phyloP scores from a whole-genome alignment of 1,139 yeast genomes.

The Magnusiomyces ingens region DNA sequence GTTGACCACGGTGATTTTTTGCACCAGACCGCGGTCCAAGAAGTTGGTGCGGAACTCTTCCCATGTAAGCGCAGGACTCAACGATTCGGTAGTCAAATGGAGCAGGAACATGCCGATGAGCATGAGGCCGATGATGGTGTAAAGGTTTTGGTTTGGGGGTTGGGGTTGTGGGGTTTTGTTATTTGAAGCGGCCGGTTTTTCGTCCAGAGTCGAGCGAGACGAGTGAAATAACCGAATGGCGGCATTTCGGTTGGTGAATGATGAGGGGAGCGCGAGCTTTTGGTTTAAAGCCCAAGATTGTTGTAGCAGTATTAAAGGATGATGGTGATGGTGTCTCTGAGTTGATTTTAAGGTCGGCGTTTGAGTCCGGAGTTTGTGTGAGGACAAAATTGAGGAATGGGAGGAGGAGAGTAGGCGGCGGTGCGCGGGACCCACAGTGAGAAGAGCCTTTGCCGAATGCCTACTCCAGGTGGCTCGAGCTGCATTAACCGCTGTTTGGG shows the following conservation, averaged over 20 bases:
- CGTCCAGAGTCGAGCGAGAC: neutral
- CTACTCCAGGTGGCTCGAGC: no score
- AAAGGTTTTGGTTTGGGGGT: neutral
- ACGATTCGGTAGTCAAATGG: slow-evolving; percentile 9
- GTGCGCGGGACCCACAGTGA: no score
- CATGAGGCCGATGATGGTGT: slow-evolving; percentile 5
- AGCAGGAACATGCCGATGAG: slow-evolving; percentile 8
- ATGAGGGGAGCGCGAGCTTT: no score
- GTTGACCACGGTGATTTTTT: slow-evolving; percentile 68
- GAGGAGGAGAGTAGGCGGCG: neutral
- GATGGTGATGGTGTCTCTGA: neutral
- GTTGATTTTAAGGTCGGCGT: neutral
- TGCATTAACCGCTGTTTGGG: no score
- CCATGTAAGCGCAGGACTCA: slow-evolving; percentile 50
- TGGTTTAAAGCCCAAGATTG: neutral
- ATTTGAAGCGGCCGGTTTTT: neutral
- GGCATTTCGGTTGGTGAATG: neutral
- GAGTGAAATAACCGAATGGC: neutral
- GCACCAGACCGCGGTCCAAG: slow-evolving; percentile 77
- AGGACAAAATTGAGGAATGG: neutral
- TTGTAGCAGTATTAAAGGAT: no score
- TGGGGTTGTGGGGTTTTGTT: neutral
- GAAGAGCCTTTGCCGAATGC: no score
- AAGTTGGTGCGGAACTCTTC: slow-evolving; percentile 83
- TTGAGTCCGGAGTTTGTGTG: neutral